Percentiles rank a stretch among this genome's conserved stretches.
Conservation (phyloP, 164 flowering plant species). For the Paratinospora sagittata region DNA sequence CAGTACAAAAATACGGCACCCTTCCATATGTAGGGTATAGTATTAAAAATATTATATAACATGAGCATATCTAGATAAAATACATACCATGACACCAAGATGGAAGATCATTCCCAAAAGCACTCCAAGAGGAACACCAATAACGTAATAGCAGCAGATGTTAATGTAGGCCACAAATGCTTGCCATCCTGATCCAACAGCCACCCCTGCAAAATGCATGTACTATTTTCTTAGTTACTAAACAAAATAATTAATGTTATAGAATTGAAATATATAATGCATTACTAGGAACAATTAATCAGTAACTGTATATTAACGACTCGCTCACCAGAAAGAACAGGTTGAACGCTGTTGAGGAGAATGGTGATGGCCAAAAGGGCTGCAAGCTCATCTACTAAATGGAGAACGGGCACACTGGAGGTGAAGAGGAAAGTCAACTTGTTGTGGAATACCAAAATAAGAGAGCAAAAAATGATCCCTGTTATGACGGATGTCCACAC, state of each 20-base stretch:
- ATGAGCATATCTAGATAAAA: neutral
- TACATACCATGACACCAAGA: slow-evolving; percentile 38
- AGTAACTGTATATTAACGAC: too few relatives aligned
- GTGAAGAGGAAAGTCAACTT: slow-evolving; percentile 46
- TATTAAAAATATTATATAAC: neutral
- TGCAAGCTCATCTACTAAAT: slow-evolving; percentile 31
- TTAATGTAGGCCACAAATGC: slow-evolving; percentile 50
- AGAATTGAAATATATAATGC: too few relatives aligned
- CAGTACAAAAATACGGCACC: too few relatives aligned
- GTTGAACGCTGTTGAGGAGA: slow-evolving; percentile 58
- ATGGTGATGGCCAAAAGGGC: slow-evolving; percentile 46
- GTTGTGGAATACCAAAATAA: slow-evolving; percentile 29
- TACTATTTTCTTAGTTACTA: neutral
- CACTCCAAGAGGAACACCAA: slow-evolving; percentile 58
- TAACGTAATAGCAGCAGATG: slow-evolving; percentile 50
- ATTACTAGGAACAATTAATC: too few relatives aligned
- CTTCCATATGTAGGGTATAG: neutral
- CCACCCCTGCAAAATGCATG: slow-evolving; percentile 41
- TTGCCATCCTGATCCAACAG: slow-evolving; percentile 82
- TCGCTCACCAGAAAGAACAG: slow-evolving; percentile 53
- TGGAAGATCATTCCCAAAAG: slow-evolving; percentile 39
- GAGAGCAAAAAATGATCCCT: slow-evolving; percentile 35
- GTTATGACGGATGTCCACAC: slow-evolving; percentile 34
- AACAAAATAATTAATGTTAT: neutral
- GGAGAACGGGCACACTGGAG: slow-evolving; percentile 26